Percentiles rank a stretch among this genome's conserved stretches.
Conservation (phyloP, 495 filamentous ascomycete genomes). For the Neurospora sp. region DNA sequence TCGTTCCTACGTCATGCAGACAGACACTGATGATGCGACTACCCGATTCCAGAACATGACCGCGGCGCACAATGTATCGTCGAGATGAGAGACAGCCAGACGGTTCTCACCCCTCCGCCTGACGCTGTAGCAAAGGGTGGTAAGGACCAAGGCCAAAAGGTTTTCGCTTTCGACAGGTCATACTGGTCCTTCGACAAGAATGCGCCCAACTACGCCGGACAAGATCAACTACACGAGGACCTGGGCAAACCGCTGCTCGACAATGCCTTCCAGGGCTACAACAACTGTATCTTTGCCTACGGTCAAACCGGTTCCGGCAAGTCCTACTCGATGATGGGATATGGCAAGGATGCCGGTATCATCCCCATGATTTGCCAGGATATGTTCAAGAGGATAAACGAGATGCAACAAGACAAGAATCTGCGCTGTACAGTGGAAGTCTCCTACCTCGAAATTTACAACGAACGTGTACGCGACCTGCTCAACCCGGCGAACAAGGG, state of each 20-base stretch:
- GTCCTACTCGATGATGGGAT: conserved; percentile 99
- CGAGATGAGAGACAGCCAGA: conserved; percentile 89
- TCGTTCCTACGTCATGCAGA: not conserved
- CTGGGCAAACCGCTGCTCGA: conserved; percentile 85
- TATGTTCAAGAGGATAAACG: conserved; percentile 83
- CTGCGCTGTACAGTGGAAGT: conserved; percentile 90
- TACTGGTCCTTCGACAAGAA: conserved; percentile 95
- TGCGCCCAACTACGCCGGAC: conserved; percentile 77
- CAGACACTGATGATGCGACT: conserved; percentile 7
- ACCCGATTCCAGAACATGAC: conserved; percentile 57
- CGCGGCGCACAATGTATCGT: conserved; percentile 95
- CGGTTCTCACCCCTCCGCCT: conserved; percentile 69
- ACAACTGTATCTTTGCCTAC: conserved; percentile 99
- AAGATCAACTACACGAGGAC: conserved; percentile 80
- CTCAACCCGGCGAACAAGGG: conserved; percentile 94
- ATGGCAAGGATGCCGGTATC: conserved; percentile 90
- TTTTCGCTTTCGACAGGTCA: conserved; percentile 90
- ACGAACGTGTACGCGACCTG: conserved; percentile 93
- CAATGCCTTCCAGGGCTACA: conserved; percentile 98
- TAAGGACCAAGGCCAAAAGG: conserved; percentile 64
- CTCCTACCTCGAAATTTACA: conserved; percentile 99
- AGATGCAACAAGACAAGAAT: conserved; percentile 65
- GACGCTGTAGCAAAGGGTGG: conserved; percentile 49
- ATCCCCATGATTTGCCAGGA: conserved; percentile 97
- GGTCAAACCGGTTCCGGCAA: conserved; percentile 98